phyloP scores from a whole-genome alignment of 441 rosid species.

The Francoa sonchifolia region DNA sequence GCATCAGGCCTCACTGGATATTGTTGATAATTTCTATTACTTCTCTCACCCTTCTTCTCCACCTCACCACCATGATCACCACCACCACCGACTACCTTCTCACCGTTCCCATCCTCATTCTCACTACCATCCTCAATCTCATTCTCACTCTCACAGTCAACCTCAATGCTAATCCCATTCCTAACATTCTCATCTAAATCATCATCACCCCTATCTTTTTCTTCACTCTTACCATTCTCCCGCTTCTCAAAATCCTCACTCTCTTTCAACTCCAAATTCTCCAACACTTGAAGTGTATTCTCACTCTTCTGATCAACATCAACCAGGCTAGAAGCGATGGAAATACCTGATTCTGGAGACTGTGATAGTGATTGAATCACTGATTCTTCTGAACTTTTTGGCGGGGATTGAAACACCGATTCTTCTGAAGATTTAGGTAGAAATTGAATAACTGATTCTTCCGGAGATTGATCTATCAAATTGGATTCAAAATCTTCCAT shows the following conservation, averaged over 20 bases:
- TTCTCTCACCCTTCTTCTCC: too few species aligned
- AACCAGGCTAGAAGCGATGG: too few species aligned
- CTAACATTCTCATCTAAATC: slow-evolving; percentile 3
- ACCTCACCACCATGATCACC: too few species aligned
- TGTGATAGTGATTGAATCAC: neutral
- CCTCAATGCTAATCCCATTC: too few species aligned
- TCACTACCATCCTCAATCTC: slow-evolving; percentile 6
- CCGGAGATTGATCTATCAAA: too few species aligned
- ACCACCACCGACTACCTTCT: slow-evolving; percentile 16
- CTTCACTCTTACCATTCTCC: too few species aligned
- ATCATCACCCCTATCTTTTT: slow-evolving; percentile 4
- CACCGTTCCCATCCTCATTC: slow-evolving; percentile 12
- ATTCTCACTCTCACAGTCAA: too few species aligned
- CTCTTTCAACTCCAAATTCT: neutral
- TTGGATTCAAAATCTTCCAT: slow-evolving; percentile 16
- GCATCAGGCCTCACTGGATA: slow-evolving; percentile 71
- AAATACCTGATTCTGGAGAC: neutral
- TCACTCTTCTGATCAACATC: too few species aligned
- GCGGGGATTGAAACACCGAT: slow-evolving; percentile 1
- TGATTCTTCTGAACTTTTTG: too few species aligned
- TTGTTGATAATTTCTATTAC: slow-evolving; percentile 10
- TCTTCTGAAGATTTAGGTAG: neutral
- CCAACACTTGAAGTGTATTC: too few species aligned
- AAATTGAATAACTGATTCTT: too few species aligned
- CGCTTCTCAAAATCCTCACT: neutral